These are phyloP conservation scores for Tuber brumale DNA, from an alignment of 495 filamentous ascomycete genomes.

Conservation along the genomic window DNA sequence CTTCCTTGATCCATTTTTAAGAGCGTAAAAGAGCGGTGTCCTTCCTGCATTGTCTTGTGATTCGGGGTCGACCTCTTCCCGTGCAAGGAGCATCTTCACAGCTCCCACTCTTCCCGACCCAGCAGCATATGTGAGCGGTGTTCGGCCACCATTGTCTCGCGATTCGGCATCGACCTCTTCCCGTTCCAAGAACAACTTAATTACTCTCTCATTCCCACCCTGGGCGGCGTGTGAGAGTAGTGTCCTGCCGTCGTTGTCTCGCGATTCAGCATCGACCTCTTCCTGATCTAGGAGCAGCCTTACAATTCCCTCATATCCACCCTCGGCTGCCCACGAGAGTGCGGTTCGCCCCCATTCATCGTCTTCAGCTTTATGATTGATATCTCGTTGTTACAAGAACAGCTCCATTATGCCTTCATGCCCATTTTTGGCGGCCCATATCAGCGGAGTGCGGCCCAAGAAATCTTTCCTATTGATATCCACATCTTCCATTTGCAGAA, in stretches of 20 bases:
- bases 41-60: background rate
- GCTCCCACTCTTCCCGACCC: no score
- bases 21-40: background rate
- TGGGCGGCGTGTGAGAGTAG: constrained; percentile 41
- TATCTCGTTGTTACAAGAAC: constrained; percentile 27
- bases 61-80: background rate
- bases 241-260: constrained; percentile 24
- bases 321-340: constrained; percentile 43
- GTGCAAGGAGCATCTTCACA: background rate
- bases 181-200: constrained; percentile 33
- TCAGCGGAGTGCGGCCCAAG: constrained; percentile 27
- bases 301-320: constrained; percentile 43
- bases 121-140: constrained; percentile 45
- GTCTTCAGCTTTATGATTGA: constrained; percentile 23
- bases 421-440: constrained; percentile 22
- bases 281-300: constrained; percentile 2
- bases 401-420: constrained; percentile 36
- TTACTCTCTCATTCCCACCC: constrained; percentile 31
- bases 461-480: background rate
- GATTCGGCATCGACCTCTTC: constrained; percentile 18
- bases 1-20: constrained; percentile 29
- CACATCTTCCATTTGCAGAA: background rate
- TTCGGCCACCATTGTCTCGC: constrained; percentile 35
- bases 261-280: background rate
- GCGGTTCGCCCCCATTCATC: constrained; percentile 36